Evolutionary conservation across 257 asterid species (phyloP), one percentile per base, ranked within the genome.

Genomic region (Penstemon eatonii): DNA sequence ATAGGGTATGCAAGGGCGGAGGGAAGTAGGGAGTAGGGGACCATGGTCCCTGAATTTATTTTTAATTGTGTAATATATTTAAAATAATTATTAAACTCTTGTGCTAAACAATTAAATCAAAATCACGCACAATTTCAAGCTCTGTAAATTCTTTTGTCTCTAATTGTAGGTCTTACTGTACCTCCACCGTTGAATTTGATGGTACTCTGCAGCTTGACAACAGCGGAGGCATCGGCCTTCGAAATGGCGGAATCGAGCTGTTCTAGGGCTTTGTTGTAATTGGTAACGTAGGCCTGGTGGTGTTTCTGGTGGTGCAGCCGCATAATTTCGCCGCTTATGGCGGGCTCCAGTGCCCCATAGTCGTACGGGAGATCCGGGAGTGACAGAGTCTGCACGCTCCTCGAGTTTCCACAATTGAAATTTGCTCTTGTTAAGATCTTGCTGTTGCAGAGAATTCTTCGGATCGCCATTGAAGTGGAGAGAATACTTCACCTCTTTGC

Each of bases 111-210:
- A 2, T 25, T 25, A 25, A 25, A 0, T 25, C 33, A 0, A 25
- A 25, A 25, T 25, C 33, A 25, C 33, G 33, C 33, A 25, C 33
- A 25, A 25, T 25, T 25, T 25, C 33, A 25, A 25, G 33, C 33
- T 25, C 33, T 25, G 33, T 25, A 25, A 25, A 1, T 25, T 25
- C 2, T 25, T 25, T 25, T 25, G 33, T 25, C 33, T 25, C 33
- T 25, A 25, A 25, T 25, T 25, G 33, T 25, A 25, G 33, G 33
- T 25, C 0, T 25, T 25, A 25, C 2, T 47, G 53, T 44, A 82
- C 88, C 88, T 73, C 88, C 88, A 70, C 88, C 88, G 57, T 83
- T 83, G 64, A 83, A 83, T 69, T 78, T 83, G 79, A 83, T 67
- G 65, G 86, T 84, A 60, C 80, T 78, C 50, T 83, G 88, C 80